Base-by-base conservation (phyloP, 2,329 filamentous ascomycete species). In the Fusarium tupiense region DNA sequence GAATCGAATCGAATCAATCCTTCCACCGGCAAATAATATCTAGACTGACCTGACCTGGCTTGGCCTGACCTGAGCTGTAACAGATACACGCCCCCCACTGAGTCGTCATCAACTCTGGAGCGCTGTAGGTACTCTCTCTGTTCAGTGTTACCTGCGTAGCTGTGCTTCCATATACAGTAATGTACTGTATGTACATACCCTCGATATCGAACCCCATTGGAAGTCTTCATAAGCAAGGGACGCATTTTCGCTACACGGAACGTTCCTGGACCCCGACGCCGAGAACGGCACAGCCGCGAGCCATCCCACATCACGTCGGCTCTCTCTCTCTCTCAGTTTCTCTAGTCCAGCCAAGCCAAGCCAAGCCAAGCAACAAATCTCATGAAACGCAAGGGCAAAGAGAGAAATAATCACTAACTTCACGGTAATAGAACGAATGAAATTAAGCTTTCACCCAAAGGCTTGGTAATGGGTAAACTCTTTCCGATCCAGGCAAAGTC, bases 401-500 rank as follows among this genome's bases (percentile, higher is more conserved):
- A 47, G 20, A 47, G 35, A 17, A 53, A 59, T 37, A 33, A 29
- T 52, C 19, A 24, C 37, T 44, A 40, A 19, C 33, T n/a, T 40
- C n/a, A 44, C 44, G 60, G 50, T 38, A 50, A 53, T 41, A 59
- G 26, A 46, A 61, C 9, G 17, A 35, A 60, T 46, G 44, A 46
- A 24, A 69, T 60, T 73, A 73, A 74, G 59, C 71, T 69, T 74
- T 74, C 67, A 33, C 59, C 71, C 71, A 67, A 74, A 44, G 43
- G 59, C 52, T 49, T 68, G 66, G 59, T 53, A 53, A 53, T 41
- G 52, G 57, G 50, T 53, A 40, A 35, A 29, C 33, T 37, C 50
- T 53, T 31, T 38, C 33, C 24, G 54, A 57, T 46, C 29, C 33
- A 37, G 50, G 50, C 53, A 38, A 58, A 47, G 61, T 72, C 35